phyloP scores from a whole-genome alignment of 2,329 filamentous ascomycete species.

The Diaporthe citri region DNA sequence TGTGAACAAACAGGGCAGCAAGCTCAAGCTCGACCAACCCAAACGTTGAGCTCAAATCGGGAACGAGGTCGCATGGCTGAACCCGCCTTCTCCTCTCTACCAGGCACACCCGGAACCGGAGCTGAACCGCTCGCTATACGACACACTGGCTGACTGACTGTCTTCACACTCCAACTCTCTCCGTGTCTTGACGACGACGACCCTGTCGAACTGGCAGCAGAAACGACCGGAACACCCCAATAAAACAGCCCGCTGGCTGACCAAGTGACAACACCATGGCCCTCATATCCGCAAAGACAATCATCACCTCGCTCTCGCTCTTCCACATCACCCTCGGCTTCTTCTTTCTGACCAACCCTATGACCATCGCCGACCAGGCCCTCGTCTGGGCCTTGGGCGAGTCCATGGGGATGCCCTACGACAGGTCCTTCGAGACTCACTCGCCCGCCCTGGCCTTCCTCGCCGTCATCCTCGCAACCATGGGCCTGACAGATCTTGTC shows the following conservation, averaged over 20 bases:
- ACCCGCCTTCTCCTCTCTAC: not conserved
- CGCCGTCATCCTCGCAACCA: constrained; percentile 72
- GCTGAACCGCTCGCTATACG: not conserved
- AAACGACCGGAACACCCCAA: not conserved
- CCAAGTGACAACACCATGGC: constrained; percentile 69
- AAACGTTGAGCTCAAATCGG: not conserved
- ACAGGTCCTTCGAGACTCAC: constrained; percentile 75
- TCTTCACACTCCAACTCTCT: too few species aligned
- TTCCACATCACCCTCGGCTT: constrained; percentile 88
- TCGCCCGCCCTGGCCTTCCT: constrained; percentile 81
- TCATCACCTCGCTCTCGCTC: constrained; percentile 85
- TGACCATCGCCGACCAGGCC: constrained; percentile 80
- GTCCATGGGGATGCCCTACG: constrained; percentile 80
- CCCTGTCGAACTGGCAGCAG: not conserved
- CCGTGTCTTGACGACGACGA: not conserved
- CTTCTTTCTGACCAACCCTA: constrained; percentile 83
- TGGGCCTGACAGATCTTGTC: constrained; percentile 74
- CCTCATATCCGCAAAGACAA: constrained; percentile 81
- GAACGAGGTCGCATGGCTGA: constrained; percentile 14
- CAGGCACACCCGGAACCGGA: not conserved
- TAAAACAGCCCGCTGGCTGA: not conserved
- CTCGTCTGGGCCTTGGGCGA: constrained; percentile 86
- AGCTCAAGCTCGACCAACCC: constrained; percentile 25
- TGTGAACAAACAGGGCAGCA: not conserved
- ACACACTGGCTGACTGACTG: not conserved